These are phyloP conservation scores for Ruellia speciosa DNA, from an alignment of 305 asterid genomes.

Conservation along the genomic window DNA sequence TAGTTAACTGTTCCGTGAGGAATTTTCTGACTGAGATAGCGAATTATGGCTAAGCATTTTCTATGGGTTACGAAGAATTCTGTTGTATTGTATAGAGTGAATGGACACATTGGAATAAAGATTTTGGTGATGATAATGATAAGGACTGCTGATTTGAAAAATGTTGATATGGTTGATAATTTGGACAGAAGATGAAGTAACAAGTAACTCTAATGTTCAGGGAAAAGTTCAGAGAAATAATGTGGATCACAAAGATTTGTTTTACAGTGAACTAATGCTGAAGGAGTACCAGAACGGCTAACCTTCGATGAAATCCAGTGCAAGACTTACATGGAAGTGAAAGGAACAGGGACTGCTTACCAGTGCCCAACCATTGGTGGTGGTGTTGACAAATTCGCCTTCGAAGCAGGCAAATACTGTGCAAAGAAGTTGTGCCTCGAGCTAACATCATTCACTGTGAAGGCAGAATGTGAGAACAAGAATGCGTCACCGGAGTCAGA, in stretches of 20 bases:
- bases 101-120: too few relatives aligned
- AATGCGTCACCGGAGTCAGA: conserved; percentile 74
- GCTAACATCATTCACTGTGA: conserved; percentile 95
- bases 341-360: conserved; percentile 93
- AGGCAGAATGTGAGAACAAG: conserved; percentile 75
- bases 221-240: too few relatives aligned
- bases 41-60: too few relatives aligned
- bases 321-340: conserved; percentile 86
- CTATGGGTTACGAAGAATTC: too few relatives aligned
- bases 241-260: neutral
- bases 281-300: conserved; percentile 62
- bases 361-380: conserved; percentile 95
- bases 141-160: too few relatives aligned
- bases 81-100: too few relatives aligned
- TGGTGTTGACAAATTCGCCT: conserved; percentile 57
- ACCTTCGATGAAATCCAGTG: conserved; percentile 87
- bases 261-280: conserved; percentile 74
- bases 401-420: conserved; percentile 72
- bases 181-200: too few relatives aligned
- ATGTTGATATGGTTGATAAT: too few relatives aligned
- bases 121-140: too few relatives aligned
- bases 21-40: too few relatives aligned
- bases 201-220: too few relatives aligned
- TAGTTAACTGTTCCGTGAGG: too few relatives aligned
- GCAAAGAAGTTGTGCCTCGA: conserved; percentile 88